phyloP scores from a whole-genome alignment of 805 yeast genomes.

The Starmerella gropengiesseri region DNA sequence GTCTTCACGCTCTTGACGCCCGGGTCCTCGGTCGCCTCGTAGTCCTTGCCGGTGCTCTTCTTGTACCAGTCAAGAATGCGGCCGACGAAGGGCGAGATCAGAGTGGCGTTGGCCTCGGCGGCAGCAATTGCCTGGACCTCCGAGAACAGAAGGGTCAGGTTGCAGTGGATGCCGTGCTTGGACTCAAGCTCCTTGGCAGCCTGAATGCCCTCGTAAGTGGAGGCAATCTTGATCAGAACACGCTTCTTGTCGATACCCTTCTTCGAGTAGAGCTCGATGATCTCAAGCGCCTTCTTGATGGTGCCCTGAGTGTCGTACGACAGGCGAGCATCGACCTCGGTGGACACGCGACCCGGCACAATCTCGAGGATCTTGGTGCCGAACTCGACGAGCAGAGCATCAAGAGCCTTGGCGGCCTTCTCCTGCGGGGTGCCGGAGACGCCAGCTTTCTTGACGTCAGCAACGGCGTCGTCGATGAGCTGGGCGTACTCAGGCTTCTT shows the following conservation, averaged over 20 bases:
- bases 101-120: constrained; percentile 93
- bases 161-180: constrained; percentile 83
- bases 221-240: constrained; percentile 88
- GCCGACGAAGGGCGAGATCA: constrained; percentile 98
- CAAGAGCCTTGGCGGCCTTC: constrained; percentile 75
- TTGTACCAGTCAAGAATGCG: constrained; percentile 98
- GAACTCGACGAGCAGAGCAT: constrained; percentile 86
- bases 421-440: constrained; percentile 32
- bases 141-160: constrained; percentile 89
- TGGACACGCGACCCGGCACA: constrained; percentile 98
- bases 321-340: constrained; percentile 97
- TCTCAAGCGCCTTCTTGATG: constrained; percentile 81
- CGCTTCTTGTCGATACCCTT: constrained; percentile 82
- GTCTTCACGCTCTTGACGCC: constrained; percentile 85
- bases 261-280: constrained; percentile 76
- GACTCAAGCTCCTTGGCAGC: constrained; percentile 94
- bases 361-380: constrained; percentile 86
- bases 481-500: constrained; percentile 80
- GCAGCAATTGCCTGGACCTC: constrained; percentile 97
- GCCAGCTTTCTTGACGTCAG: constrained; percentile 52
- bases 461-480: constrained; percentile 83
- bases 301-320: constrained; percentile 94
- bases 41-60: constrained; percentile 81
- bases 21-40: constrained; percentile 75
- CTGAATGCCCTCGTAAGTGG: constrained; percentile 99